Conservation (phyloP, 192 early-diverging fungal species). For the Chytriomyces sp. region DNA sequence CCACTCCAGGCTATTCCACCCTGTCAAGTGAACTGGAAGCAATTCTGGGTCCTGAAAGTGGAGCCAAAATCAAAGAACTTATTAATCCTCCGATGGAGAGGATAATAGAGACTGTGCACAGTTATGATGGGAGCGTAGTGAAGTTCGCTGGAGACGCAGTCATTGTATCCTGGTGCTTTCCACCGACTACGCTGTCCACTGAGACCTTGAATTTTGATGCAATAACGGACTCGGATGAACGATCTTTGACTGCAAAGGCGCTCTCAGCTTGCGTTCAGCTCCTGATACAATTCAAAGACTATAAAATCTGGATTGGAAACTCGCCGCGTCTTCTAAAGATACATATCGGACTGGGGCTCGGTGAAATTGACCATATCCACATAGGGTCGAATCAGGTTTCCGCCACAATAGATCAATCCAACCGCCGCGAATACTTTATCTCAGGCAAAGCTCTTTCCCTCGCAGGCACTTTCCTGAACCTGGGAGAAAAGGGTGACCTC, state of each 20-base stretch:
- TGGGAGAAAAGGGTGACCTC: constrained; percentile 12
- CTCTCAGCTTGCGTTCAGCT: too few relatives aligned
- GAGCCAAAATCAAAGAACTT: constrained; percentile 24
- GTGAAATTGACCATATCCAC: constrained; percentile 14
- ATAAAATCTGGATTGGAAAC: not conserved
- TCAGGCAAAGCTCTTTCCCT: constrained; percentile 15
- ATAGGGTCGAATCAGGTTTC: not conserved
- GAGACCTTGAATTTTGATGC: too few relatives aligned
- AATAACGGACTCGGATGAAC: too few relatives aligned
- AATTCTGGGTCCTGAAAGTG: constrained; percentile 1
- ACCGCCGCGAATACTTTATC: constrained; percentile 28
- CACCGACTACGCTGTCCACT: too few relatives aligned
- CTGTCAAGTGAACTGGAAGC: constrained; percentile 15
- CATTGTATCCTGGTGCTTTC: constrained; percentile 12
- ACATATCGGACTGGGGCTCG: constrained; percentile 29
- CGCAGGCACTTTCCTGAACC: not conserved
- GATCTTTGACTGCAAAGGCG: too few relatives aligned
- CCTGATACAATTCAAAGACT: not conserved
- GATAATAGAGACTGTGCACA: constrained; percentile 19
- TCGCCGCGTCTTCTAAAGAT: constrained; percentile 6
- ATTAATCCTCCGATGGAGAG: constrained; percentile 26
- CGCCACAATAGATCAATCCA: not conserved
- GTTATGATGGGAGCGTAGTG: constrained; percentile 16
- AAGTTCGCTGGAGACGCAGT: constrained; percentile 31
- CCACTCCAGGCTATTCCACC: constrained; percentile 14